Evolutionary conservation across 805 yeast species (phyloP).

Genomic region (Metschnikowia orientalis): DNA sequence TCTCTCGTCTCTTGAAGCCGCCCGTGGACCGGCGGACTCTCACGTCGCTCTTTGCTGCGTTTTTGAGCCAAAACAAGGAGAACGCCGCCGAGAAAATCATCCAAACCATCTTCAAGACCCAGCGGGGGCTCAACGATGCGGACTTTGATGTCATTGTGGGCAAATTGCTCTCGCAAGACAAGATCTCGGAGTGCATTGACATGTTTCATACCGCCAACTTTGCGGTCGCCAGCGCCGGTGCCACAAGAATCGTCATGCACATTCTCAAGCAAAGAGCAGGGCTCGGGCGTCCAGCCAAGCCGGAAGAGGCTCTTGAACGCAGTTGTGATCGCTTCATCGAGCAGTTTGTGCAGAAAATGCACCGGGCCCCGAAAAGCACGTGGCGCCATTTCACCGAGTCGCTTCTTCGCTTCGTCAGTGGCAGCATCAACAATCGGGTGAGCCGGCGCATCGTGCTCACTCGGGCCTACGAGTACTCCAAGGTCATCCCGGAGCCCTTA

Average conservation of each 20-base stretch:
- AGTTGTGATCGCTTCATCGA: conserved; percentile 4
- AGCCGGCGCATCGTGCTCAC: conserved; percentile 17
- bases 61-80: conserved; percentile 25
- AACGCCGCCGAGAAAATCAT: conserved; percentile 28
- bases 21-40: conserved; percentile 33
- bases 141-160: conserved; percentile 28
- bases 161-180: conserved; percentile 24
- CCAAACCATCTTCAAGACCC: conserved; percentile 26
- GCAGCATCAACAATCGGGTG: conserved; percentile 19
- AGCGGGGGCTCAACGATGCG: conserved; percentile 21
- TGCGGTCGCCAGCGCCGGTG: conserved; percentile 23
- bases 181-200: conserved; percentile 23
- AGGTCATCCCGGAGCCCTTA: conserved; percentile 9
- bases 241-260: conserved; percentile 11
- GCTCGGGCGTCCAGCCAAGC: background rate
- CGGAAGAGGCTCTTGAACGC: background rate
- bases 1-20: conserved; percentile 22
- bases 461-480: conserved; percentile 9
- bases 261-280: conserved; percentile 1
- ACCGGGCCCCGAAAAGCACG: conserved; percentile 1
- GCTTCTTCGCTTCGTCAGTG: conserved; percentile 18
- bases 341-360: conserved; percentile 4
- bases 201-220: conserved; percentile 21
- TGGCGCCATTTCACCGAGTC: conserved; percentile 16
- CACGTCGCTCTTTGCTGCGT: conserved; percentile 29